Evolutionary conservation across 768 basidiomycete genomes (phyloP).

Genomic region (Multifurca ochricompacta): DNA sequence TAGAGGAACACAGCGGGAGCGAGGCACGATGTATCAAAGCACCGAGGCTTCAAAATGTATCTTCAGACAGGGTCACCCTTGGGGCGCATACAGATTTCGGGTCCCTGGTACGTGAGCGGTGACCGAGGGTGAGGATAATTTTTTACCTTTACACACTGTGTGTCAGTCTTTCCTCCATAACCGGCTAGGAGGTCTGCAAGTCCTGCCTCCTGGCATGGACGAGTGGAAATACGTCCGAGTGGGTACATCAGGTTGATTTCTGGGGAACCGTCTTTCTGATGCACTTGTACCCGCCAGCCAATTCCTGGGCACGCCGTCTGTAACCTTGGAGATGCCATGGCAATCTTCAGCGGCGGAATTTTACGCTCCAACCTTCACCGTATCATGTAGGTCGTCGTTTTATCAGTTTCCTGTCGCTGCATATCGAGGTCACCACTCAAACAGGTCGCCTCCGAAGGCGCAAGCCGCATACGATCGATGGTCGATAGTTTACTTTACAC

Average conservation of each 20-base stretch:
- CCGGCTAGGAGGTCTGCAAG: constrained; percentile 2
- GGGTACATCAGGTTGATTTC: too few relatives aligned
- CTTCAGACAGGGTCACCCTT: constrained; percentile 1
- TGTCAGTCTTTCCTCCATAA: not conserved
- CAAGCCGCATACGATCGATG: constrained; percentile 49
- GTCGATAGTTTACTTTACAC: constrained; percentile 63
- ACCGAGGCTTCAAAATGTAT: constrained; percentile 3
- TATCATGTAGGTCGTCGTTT: constrained; percentile 25
- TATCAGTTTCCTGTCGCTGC: constrained; percentile 62
- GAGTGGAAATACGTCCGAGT: constrained; percentile 6
- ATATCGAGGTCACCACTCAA: constrained; percentile 47
- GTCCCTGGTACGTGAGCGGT: constrained; percentile 36
- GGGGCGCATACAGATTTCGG: constrained; percentile 19
- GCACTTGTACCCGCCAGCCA: too few relatives aligned
- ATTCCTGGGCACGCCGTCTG: constrained; percentile 27
- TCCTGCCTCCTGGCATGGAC: not conserved
- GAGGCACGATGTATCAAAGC: constrained; percentile 25
- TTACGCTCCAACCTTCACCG: constrained; percentile 28
- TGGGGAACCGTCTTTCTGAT: too few relatives aligned
- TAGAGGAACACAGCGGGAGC: constrained; percentile 21
- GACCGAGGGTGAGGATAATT: too few relatives aligned
- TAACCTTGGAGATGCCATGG: constrained; percentile 29
- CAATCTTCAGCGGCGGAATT: constrained; percentile 27
- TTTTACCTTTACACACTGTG: not conserved
- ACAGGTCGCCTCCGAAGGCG: too few relatives aligned